Evolutionary conservation across 139 green algal species (phyloP), one percentile per base, ranked within the genome.

Genomic region (Chara braunii): DNA sequence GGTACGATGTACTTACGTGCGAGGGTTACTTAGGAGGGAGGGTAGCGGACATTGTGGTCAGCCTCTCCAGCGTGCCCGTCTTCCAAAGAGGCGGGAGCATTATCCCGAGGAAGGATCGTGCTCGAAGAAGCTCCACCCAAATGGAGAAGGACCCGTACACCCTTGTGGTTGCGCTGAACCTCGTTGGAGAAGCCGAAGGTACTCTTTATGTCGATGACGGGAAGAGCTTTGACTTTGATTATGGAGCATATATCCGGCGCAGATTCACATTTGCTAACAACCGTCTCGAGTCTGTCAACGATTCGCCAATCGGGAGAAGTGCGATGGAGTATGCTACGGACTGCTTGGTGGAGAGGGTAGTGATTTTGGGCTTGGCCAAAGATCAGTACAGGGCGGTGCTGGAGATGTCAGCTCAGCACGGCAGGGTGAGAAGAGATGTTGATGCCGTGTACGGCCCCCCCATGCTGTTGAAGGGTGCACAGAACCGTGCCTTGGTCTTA

Each of bases 181-280:
- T 51, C 12, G 58, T 64, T 3, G 74, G 78, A n/a, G 32, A 59
- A 2, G 89, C 92, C 6, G 51, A 53, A 43, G 91, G 91, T 2
- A 78, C 87, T 34, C 74, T 98, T 28, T 99, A 97, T 65, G 26
- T 96, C n/a, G 93, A 99, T 64, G 93, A 99, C 65, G 93, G 93
- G 29, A 65, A 70, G 32, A 89, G 77, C 55, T 97, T 87, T 74
- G 88, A 88, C 4, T 97, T 90, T 72, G 42, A 79, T 54, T 37
- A 72, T 30, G 85, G 85, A 1, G 70, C 57, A 30, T 80, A 52
- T 60, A n/a, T 81, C 50, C 70, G 37, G 26, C 43, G 63, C 11
- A 23, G 28, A 14, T 78, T 78, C 31, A 22, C 43, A n/a, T 70
- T 70, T 35, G 23, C 22, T 5, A 54, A 70, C 23, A 54, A 54